These are phyloP conservation scores for Brettanomyces nanus DNA, from an alignment of 805 yeast species.

Conservation along the genomic window DNA sequence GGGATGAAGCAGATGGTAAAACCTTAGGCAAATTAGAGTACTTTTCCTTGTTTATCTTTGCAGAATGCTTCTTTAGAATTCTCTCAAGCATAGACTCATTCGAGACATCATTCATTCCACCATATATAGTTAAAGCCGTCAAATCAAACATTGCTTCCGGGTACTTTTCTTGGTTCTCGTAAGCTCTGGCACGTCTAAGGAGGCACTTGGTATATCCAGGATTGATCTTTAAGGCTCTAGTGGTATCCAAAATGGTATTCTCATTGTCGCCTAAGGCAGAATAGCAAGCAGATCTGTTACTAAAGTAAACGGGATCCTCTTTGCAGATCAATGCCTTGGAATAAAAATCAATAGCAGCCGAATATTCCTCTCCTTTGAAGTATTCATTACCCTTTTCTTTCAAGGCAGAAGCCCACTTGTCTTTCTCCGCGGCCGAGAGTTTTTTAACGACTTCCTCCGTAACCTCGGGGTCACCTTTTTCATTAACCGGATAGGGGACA, in stretches of 20 bases:
- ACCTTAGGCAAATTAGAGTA: slow-evolving; percentile 41
- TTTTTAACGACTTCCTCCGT: slow-evolving; percentile 35
- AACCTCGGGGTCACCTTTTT: slow-evolving; percentile 51
- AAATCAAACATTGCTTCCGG: slow-evolving; percentile 86
- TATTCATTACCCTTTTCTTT: slow-evolving; percentile 84
- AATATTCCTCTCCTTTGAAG: slow-evolving; percentile 63
- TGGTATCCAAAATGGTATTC: slow-evolving; percentile 81
- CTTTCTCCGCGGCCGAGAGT: slow-evolving; percentile 46
- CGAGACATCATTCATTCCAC: slow-evolving; percentile 66
- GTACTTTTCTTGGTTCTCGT: slow-evolving; percentile 70
- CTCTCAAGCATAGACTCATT: slow-evolving; percentile 81
- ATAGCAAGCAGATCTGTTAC: slow-evolving; percentile 95
- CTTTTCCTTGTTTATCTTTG: slow-evolving; percentile 56
- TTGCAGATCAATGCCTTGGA: slow-evolving; percentile 68
- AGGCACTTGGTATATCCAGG: slow-evolving; percentile 90
- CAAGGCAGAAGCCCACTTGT: slow-evolving; percentile 60
- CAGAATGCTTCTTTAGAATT: slow-evolving; percentile 75
- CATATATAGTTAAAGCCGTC: slow-evolving; percentile 80
- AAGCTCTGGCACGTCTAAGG: slow-evolving; percentile 87
- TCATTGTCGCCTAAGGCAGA: slow-evolving; percentile 73
- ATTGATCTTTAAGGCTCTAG: slow-evolving; percentile 75
- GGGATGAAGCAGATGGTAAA: slow-evolving; percentile 76
- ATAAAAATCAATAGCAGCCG: slow-evolving; percentile 74
- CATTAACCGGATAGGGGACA: slow-evolving; percentile 40
- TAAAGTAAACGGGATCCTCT: slow-evolving; percentile 81